A percentile compares a stretch with the other conserved stretches of the same genome.
These are phyloP conservation scores for Yueomyces sp. DNA, from an alignment of 1,139 yeast genomes.

Conservation along the genomic window DNA sequence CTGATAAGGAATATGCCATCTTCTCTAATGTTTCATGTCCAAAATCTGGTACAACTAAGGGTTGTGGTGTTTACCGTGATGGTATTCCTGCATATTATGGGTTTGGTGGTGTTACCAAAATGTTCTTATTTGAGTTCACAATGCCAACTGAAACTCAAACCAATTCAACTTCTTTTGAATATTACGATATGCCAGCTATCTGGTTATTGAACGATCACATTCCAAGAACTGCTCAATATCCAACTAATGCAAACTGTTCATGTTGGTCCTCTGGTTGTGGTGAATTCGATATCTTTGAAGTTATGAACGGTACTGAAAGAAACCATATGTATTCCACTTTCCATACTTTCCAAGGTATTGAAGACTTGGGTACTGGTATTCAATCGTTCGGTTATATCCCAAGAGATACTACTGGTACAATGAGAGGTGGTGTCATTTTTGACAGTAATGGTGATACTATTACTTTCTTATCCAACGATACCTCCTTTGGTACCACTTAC, in stretches of 20 bases:
- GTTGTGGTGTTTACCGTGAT: constrained; percentile 44
- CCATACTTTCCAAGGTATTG: constrained; percentile 65
- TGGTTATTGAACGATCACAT: constrained; percentile 63
- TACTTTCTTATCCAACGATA: constrained; percentile 48
- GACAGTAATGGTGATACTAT: constrained; percentile 46
- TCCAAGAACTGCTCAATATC: constrained; percentile 68
- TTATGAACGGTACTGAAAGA: constrained; percentile 41
- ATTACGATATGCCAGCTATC: constrained; percentile 58
- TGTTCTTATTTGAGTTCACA: constrained; percentile 59
- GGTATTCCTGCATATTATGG: constrained; percentile 70
- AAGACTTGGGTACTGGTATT: constrained; percentile 44
- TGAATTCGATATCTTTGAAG: constrained; percentile 71
- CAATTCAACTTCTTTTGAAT: constrained; percentile 26
- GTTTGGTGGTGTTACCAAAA: constrained; percentile 47
- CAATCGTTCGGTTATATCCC: constrained; percentile 43
- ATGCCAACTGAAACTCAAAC: constrained; percentile 38
- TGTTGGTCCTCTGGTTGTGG: constrained; percentile 78
- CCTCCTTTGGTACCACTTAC: constrained; percentile 31
- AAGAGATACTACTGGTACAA: constrained; percentile 36
- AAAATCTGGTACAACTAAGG: constrained; percentile 29
- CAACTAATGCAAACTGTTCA: constrained; percentile 46
- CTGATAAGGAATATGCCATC: constrained; percentile 48
- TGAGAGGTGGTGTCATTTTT: constrained; percentile 63
- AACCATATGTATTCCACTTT: constrained; percentile 48
- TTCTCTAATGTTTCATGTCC: constrained; percentile 48